Evolutionary conservation across 768 basidiomycete species (phyloP).

Genomic region (Naganishia vaughanmartiniae): DNA sequence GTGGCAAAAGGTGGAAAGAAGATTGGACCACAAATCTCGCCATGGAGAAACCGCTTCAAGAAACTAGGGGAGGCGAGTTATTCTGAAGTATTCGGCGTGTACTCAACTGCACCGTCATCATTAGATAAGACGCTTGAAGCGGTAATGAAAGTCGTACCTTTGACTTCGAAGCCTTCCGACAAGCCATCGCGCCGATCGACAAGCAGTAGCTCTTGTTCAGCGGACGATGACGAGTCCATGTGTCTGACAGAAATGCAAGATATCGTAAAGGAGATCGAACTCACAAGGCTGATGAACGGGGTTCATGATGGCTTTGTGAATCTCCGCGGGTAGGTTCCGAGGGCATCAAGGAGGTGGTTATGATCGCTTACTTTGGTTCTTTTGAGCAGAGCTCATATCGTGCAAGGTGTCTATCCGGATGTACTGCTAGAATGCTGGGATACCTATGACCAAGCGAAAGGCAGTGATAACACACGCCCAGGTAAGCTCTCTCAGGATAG

Average conservation of each 20-base stretch:
- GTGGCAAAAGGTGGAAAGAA: neutral
- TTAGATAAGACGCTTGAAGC: conserved; percentile 9
- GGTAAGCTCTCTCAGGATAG: conserved; percentile 56
- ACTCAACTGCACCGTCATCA: conserved; percentile 1
- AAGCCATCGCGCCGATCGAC: neutral
- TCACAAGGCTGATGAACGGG: conserved; percentile 61
- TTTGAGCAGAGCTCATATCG: conserved; percentile 69
- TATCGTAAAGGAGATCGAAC: conserved; percentile 47
- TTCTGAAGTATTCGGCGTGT: conserved; percentile 81
- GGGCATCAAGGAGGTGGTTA: neutral
- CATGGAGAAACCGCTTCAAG: conserved; percentile 54
- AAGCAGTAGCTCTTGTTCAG: conserved; percentile 61
- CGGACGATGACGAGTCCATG: conserved; percentile 48
- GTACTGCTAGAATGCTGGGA: conserved; percentile 82
- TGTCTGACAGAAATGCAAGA: conserved; percentile 38
- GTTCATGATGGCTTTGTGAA: conserved; percentile 74
- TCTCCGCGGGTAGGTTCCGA: conserved; percentile 57
- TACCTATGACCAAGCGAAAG: conserved; percentile 68
- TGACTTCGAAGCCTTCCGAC: conserved; percentile 10
- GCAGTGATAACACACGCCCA: conserved; percentile 80
- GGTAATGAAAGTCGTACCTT: conserved; percentile 48
- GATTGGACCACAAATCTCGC: neutral
- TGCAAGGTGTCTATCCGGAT: conserved; percentile 79
- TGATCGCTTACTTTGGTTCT: neutral
- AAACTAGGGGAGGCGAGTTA: conserved; percentile 97